A percentile compares a stretch with the other conserved stretches of the same genome.
Conservation (phyloP, 2,329 filamentous ascomycete genomes). For the Stagonosporopsis cucurbitacearum region DNA sequence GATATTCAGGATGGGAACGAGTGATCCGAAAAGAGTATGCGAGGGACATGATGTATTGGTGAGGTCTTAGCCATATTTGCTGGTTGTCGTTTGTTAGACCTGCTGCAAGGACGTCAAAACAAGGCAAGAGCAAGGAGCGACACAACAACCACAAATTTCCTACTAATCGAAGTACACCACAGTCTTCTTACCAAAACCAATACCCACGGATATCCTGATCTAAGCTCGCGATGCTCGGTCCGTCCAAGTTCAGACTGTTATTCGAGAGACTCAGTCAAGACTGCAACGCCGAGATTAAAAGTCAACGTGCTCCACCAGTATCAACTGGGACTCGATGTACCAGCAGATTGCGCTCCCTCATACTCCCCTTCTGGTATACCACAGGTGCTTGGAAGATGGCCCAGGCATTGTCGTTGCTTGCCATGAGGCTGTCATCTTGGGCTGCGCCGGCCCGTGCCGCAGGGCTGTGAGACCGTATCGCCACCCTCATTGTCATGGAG, state of each 20-base stretch:
- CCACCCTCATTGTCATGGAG: conserved; percentile 1
- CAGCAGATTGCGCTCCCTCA: background rate
- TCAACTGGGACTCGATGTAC: background rate
- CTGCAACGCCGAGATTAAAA: background rate
- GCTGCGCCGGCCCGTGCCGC: conserved; percentile 10
- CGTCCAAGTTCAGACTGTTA: background rate
- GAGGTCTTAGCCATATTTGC: no score
- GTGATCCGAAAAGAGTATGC: background rate
- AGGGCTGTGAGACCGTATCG: conserved; percentile 3
- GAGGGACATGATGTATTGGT: background rate
- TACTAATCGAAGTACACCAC: background rate
- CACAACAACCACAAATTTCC: no score
- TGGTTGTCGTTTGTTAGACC: background rate
- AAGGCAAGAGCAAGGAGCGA: background rate
- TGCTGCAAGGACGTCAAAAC: background rate
- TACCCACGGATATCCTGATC: background rate
- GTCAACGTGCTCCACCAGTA: background rate
- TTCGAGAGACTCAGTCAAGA: background rate
- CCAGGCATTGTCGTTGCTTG: background rate
- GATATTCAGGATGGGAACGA: background rate
- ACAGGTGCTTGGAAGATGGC: background rate
- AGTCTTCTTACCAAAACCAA: background rate
- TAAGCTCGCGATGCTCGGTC: background rate
- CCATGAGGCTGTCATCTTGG: background rate
- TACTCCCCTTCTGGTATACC: no score